Conservation (phyloP, 176 grass and related monocot genomes). For the Cenchrus americanus region DNA sequence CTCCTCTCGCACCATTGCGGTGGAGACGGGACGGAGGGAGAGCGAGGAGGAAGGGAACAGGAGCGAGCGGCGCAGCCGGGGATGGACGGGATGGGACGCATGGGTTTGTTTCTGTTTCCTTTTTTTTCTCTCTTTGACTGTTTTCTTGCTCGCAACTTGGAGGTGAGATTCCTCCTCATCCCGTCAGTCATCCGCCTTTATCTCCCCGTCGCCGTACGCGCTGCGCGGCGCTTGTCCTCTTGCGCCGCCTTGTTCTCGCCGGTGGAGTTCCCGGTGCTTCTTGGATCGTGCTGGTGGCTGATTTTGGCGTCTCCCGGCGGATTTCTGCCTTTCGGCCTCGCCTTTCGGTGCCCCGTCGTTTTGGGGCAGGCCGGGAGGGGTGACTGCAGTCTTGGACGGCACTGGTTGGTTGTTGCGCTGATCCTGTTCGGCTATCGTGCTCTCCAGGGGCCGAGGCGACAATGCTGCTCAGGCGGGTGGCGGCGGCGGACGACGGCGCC, state of each 20-base stretch:
- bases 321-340: not conserved
- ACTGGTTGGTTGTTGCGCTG: not conserved
- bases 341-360: not conserved
- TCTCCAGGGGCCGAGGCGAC: not conserved
- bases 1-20: not conserved
- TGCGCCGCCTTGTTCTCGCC: constrained; percentile 25
- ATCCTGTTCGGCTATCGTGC: constrained; percentile 22
- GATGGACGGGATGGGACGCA: constrained; percentile 34
- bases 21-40: not conserved
- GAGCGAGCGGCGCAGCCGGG: not conserved
- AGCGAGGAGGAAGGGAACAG: constrained; percentile 8
- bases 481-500: constrained; percentile 42
- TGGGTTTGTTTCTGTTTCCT: not conserved
- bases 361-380: not conserved
- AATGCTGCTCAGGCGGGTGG: constrained; percentile 54
- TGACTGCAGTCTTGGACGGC: no score
- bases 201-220: constrained; percentile 14
- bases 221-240: constrained; percentile 36
- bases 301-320: constrained; percentile 32
- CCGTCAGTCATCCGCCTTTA: not conserved
- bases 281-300: constrained; percentile 10
- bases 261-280: constrained; percentile 25
- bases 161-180: constrained; percentile 34
- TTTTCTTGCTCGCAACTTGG: constrained; percentile 27
- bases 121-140: not conserved